Evolutionary conservation across 441 rosid species (phyloP), one percentile per base, ranked within the genome.

Genomic region (Erysimum cheiri): DNA sequence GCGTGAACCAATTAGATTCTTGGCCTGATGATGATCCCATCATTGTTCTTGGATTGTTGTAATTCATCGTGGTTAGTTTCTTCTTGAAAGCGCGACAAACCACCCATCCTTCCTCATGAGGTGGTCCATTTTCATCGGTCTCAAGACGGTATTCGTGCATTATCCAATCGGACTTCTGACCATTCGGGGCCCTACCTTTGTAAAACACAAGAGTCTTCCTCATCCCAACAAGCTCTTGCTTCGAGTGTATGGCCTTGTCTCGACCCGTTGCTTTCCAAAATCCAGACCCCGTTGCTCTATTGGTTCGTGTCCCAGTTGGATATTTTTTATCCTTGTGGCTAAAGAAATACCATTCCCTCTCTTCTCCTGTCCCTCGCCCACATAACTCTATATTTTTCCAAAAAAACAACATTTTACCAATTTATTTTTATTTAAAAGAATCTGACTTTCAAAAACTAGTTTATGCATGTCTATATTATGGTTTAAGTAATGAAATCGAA

Each of bases 71-170:
- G 0, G 96, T 62, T 56, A 84, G 78, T 71, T 82, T 87, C 78
- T 93, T 93, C 87, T 89, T 93, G 80, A 93, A 93, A 41, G 91
- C 97, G 71, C 98, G 82, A 66, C 98, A 93, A 31, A 91, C 97
- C 1, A 83, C 98, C 98, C 98, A 93, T 28, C 98, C 98, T 88
- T 93, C 97, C 70, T 93, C 98, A 87, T 93, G 97, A 43, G 92
- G 85, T 65, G 92, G 79, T 9, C 85, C 91, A 64, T 91, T 91
- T 82, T 93, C 97, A 32, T 91, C 87, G 0, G 98, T 87, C 80
- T 87, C 89, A 7, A 88, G 87, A 31, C 93, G 80, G 50, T 88
- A 88, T 32, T 88, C 93, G 5, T 88, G 91, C 93, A 88, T 88
- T 56, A 88, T 86, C 93, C 91, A 86, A 67, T 86, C 93, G 0